phyloP scores from a whole-genome alignment of 177 flowering plant genomes.

The Vitis hybrid region DNA sequence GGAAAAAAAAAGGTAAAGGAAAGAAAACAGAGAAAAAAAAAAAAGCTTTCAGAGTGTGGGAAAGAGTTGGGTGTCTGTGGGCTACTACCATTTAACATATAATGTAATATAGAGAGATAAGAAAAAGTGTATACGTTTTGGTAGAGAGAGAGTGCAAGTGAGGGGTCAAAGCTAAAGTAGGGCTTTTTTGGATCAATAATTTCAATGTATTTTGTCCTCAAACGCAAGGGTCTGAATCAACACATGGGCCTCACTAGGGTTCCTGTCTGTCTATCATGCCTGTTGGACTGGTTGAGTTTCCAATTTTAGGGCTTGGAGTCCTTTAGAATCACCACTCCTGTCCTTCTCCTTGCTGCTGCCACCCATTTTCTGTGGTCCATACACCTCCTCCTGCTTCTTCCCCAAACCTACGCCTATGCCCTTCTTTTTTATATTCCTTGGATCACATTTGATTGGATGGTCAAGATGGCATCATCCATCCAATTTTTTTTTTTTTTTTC shows the following conservation, averaged over 20 bases:
- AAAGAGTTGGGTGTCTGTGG: conserved; percentile 21
- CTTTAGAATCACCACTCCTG: not conserved
- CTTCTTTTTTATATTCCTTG: too few relatives aligned
- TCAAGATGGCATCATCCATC: too few relatives aligned
- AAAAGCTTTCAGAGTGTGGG: conserved; percentile 9
- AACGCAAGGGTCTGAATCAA: conserved; percentile 15
- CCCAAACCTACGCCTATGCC: too few relatives aligned
- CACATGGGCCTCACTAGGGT: conserved; percentile 19
- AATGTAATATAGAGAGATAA: too few relatives aligned
- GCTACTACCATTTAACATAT: conserved; percentile 9
- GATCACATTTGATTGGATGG: too few relatives aligned
- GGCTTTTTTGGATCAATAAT: conserved; percentile 21
- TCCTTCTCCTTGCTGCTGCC: not conserved
- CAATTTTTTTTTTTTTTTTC: too few relatives aligned
- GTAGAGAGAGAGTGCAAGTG: not conserved
- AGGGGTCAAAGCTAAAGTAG: conserved; percentile 31
- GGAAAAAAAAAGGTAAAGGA: conserved; percentile 6
- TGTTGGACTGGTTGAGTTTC: conserved; percentile 2
- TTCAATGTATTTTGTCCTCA: conserved; percentile 22
- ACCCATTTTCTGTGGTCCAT: conserved; percentile 3
- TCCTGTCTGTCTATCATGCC: conserved; percentile 21
- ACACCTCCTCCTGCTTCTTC: too few relatives aligned
- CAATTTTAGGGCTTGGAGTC: conserved; percentile 6
- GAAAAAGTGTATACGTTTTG: too few relatives aligned
- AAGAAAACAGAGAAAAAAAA: not conserved